A percentile compares a stretch with the other conserved stretches of the same genome.
Evolutionary conservation across 1,284 basidiomycete genomes (phyloP).

Genomic region (Coniferiporia sulphurascens): DNA sequence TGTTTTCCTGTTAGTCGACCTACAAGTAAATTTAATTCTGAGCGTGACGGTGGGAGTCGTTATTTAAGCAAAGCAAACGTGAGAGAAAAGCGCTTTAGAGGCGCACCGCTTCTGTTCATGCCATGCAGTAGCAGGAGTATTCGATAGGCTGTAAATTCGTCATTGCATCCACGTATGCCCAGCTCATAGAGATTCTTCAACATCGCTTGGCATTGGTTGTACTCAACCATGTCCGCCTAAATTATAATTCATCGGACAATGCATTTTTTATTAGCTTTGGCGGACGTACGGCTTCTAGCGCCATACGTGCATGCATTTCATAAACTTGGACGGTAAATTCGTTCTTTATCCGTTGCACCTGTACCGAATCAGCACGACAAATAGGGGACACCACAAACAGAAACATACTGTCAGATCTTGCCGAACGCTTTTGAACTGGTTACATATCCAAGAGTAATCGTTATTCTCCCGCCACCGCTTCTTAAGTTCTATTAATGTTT

Average conservation of each 20-base stretch:
- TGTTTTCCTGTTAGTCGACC: slow-evolving; percentile 90
- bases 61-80: not conserved
- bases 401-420: slow-evolving; percentile 92
- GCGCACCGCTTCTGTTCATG: slow-evolving; percentile 86
- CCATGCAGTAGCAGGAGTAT: slow-evolving; percentile 96
- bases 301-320: slow-evolving; percentile 97
- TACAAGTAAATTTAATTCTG: slow-evolving; percentile 94
- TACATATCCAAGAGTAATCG: slow-evolving; percentile 93
- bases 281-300: slow-evolving; percentile 80
- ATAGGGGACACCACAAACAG: slow-evolving; percentile 13
- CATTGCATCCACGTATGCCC: slow-evolving; percentile 83
- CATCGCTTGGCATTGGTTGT: slow-evolving; percentile 96
- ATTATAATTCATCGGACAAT: not conserved
- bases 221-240: slow-evolving; percentile 96
- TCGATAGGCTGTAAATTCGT: slow-evolving; percentile 97
- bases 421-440: slow-evolving; percentile 96
- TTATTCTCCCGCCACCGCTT: slow-evolving; percentile 81
- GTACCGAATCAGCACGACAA: slow-evolving; percentile 20
- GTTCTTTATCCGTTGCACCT: slow-evolving; percentile 99
- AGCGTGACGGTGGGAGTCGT: slow-evolving; percentile 19
- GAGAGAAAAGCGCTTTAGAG: not conserved
- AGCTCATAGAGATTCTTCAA: slow-evolving; percentile 89
- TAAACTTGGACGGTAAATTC: slow-evolving; percentile 98
- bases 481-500: slow-evolving; percentile 86
- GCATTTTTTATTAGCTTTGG: not conserved